Conservation (phyloP, 257 asterid genomes). For the Solanum sejunctum region DNA sequence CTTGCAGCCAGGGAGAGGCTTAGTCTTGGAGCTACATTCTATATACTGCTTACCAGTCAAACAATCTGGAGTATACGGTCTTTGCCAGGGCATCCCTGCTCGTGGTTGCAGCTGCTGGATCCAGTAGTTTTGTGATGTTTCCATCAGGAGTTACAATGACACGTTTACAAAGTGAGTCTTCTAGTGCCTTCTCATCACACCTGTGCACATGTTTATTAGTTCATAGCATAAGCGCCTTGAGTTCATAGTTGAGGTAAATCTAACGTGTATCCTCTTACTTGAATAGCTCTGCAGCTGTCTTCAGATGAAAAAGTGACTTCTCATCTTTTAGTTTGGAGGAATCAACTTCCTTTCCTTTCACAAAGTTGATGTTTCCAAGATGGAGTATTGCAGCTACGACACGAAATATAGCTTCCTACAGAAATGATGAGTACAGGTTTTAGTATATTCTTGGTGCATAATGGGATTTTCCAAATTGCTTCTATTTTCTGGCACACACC, state of each 20-base stretch:
- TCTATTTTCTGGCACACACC: constrained; percentile 22
- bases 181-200: constrained; percentile 66
- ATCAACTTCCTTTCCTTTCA: constrained; percentile 70
- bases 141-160: constrained; percentile 96
- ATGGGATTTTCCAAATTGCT: background rate
- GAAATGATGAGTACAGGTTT: background rate
- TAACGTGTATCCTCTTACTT: constrained; percentile 27
- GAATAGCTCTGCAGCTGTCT: constrained; percentile 83
- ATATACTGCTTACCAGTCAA: constrained; percentile 57
- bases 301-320: constrained; percentile 57
- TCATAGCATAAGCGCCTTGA: background rate
- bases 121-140: constrained; percentile 76
- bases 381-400: constrained; percentile 96
- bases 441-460: background rate
- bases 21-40: background rate
- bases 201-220: constrained; percentile 20
- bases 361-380: constrained; percentile 70
- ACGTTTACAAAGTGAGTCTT: constrained; percentile 82
- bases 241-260: background rate
- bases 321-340: constrained; percentile 75
- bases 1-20: background rate
- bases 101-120: constrained; percentile 84
- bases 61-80: constrained; percentile 84
- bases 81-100: constrained; percentile 95
- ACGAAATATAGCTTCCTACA: constrained; percentile 84